Percentiles rank a stretch among this genome's conserved stretches.
phyloP scores from a whole-genome alignment of 2,329 filamentous ascomycete species.

The Colletotrichum trifolii region DNA sequence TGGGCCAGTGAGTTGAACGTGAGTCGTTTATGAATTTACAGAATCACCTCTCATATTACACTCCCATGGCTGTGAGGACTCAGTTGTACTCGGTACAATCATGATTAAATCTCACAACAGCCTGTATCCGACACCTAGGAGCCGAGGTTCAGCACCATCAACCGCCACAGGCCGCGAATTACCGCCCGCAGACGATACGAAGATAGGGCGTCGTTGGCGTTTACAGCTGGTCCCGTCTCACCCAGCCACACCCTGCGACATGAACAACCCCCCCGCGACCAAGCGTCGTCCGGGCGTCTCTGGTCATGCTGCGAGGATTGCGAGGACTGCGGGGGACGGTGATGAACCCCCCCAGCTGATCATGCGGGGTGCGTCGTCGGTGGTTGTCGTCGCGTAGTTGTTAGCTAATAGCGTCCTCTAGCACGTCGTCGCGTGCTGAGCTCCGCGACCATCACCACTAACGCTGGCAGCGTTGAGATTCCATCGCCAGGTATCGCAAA shows the following conservation, averaged over 20 bases:
- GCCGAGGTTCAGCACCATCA: neutral
- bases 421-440: neutral
- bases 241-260: neutral
- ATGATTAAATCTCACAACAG: too few species aligned
- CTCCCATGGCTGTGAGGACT: too few species aligned
- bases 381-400: conserved; percentile 10
- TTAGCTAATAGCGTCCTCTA: conserved; percentile 33
- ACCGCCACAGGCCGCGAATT: neutral
- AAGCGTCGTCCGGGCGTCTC: conserved; percentile 26
- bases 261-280: conserved; percentile 10
- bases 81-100: too few species aligned
- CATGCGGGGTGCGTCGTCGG: conserved; percentile 30
- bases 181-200: neutral
- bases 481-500: too few species aligned
- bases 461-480: too few species aligned
- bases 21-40: too few species aligned
- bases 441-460: neutral
- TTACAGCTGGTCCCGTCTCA: neutral
- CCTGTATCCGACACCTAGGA: too few species aligned
- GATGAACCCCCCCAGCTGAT: conserved; percentile 12
- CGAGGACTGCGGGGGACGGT: too few species aligned
- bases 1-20: too few species aligned
- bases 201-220: neutral
- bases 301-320: neutral
- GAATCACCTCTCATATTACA: too few species aligned